These are phyloP conservation scores for Mentha longifolia DNA, from an alignment of 257 asterid species.

Conservation along the genomic window DNA sequence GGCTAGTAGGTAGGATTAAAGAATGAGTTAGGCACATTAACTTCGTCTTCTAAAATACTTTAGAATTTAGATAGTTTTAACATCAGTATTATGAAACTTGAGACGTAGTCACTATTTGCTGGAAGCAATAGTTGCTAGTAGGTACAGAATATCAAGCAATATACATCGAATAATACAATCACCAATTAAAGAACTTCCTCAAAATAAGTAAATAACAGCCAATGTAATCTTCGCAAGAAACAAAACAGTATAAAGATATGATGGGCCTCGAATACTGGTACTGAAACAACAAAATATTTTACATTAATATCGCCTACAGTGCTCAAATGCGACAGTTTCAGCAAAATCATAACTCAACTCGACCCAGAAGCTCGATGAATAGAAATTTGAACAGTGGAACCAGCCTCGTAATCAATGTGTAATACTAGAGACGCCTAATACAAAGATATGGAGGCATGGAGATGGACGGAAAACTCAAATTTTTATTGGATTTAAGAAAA, in stretches of 20 bases:
- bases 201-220: neutral
- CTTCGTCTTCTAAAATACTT: neutral
- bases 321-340: neutral
- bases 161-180: neutral
- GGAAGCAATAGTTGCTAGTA: no score
- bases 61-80: no score
- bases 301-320: neutral
- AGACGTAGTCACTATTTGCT: no score
- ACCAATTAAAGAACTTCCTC: neutral
- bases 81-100: no score
- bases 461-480: neutral
- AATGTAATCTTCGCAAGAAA: neutral
- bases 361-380: neutral
- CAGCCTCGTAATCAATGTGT: neutral
- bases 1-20: no score
- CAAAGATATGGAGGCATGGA: neutral
- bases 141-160: neutral
- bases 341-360: neutral
- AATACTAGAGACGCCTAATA: neutral
- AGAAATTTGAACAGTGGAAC: neutral
- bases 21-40: no score
- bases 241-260: neutral
- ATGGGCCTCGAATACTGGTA: neutral
- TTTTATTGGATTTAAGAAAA: neutral
- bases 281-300: neutral